These are phyloP conservation scores for Scutellospora calospora DNA, from an alignment of 371 early-diverging fungal species.

Conservation along the genomic window DNA sequence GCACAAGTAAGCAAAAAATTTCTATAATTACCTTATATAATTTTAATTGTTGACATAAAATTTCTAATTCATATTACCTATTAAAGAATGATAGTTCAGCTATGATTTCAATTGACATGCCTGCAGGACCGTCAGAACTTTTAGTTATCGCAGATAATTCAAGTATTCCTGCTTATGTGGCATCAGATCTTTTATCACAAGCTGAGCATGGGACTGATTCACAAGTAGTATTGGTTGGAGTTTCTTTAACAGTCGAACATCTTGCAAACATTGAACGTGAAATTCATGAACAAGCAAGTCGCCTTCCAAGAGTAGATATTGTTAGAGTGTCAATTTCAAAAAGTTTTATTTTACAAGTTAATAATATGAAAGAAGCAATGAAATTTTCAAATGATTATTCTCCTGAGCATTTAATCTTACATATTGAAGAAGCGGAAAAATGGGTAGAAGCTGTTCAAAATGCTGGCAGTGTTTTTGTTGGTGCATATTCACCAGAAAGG, in stretches of 20 bases:
- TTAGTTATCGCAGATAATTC: slow-evolving; percentile 92
- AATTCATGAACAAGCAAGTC: slow-evolving; percentile 83
- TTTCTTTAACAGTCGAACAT: slow-evolving; percentile 70
- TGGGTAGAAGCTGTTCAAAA: slow-evolving; percentile 75
- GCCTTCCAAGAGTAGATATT: slow-evolving; percentile 90
- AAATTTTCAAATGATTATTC: slow-evolving; percentile 94
- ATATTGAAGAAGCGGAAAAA: slow-evolving; percentile 77
- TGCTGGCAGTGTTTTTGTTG: slow-evolving; percentile 97
- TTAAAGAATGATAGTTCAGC: slow-evolving; percentile 86
- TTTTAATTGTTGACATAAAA: neutral
- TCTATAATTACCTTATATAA: neutral
- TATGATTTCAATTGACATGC: slow-evolving; percentile 97
- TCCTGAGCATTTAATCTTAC: slow-evolving; percentile 97
- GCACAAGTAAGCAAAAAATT: slow-evolving; percentile 64
- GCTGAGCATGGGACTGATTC: slow-evolving; percentile 98
- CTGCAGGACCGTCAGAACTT: slow-evolving; percentile 97
- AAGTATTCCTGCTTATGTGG: slow-evolving; percentile 90
- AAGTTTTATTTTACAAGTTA: slow-evolving; percentile 75
- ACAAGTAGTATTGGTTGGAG: slow-evolving; percentile 94
- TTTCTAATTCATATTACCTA: neutral
- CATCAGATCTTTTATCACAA: slow-evolving; percentile 94
- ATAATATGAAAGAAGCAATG: slow-evolving; percentile 81
- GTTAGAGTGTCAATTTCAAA: slow-evolving; percentile 89
- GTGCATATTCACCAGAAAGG: slow-evolving; percentile 95
- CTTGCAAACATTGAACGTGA: slow-evolving; percentile 80